Conservation (phyloP, 2,329 filamentous ascomycete genomes). For the Ploettnerulaceae sp. region DNA sequence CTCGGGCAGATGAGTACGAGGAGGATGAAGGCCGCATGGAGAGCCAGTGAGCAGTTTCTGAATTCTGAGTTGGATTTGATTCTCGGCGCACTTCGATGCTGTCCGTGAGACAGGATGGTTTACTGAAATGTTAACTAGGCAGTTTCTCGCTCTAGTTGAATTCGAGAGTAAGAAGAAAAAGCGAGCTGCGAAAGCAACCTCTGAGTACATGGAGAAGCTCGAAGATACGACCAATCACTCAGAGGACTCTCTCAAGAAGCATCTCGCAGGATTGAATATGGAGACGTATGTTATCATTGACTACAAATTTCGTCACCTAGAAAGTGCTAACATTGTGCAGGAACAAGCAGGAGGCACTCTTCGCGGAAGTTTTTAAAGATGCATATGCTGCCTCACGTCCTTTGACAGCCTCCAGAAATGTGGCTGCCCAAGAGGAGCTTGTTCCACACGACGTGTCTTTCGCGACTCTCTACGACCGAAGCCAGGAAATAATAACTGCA, state of each 20-base stretch:
- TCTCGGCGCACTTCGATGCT: background rate
- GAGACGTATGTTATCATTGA: conserved; percentile 8
- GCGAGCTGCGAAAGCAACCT: conserved; percentile 15
- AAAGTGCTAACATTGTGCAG: conserved; percentile 13
- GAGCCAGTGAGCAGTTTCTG: conserved; percentile 24
- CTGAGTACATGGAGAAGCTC: conserved; percentile 19
- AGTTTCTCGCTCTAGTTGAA: conserved; percentile 25
- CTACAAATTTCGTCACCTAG: background rate
- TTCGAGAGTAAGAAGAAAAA: conserved; percentile 25
- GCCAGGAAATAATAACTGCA: conserved; percentile 9
- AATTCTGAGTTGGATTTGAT: background rate
- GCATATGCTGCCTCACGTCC: conserved; percentile 23
- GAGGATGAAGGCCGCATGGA: conserved; percentile 27
- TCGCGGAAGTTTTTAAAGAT: conserved; percentile 20
- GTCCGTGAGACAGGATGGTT: background rate
- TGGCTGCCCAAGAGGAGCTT: background rate
- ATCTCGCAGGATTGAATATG: conserved; percentile 7
- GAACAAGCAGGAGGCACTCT: conserved; percentile 18
- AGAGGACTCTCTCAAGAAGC: conserved; percentile 17
- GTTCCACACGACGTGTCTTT: conserved; percentile 14
- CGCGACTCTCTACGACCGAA: conserved; percentile 14
- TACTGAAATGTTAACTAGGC: conserved; percentile 9
- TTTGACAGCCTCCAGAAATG: background rate
- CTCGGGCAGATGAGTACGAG: conserved; percentile 25
- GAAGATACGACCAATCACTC: conserved; percentile 11